Base-by-base conservation (phyloP, 169 alveolate species). In the Plasmodium gallinaceum region DNA sequence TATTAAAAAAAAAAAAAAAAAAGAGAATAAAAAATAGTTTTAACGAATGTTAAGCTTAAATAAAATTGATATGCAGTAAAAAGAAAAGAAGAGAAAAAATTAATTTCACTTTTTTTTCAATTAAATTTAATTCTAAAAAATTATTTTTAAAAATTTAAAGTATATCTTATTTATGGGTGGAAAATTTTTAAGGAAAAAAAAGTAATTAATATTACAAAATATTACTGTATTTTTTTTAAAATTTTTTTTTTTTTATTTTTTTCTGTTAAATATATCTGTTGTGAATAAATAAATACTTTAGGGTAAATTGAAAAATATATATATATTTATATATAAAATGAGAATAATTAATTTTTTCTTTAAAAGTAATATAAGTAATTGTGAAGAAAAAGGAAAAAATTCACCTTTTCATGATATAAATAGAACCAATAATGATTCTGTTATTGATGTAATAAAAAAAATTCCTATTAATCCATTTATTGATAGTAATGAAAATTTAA, bases 391-490 rank as follows among this genome's bases (percentile, higher is more conserved):
- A n/a, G 76, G 10, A 57, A 32, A 60, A 24, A 72, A 12, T 8
- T 8, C 37, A 37, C 51, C 78, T 18, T 60, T 32, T 18, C 71
- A 74, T 39, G 88, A 75, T 46, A 5, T 52, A 14, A 64, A 58
- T 65, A 24, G 58, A 46, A 66, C 16, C 45, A 71, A 73, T 48
- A 65, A 65, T 43, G 88, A 75, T 18, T 51, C 90, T 7, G 24
- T 80, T 42, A 16, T 80, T 48, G 90, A 80, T 48, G 51, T 80
- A 12, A 37, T 80, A 51, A 80, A 68, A 58, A 80, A 80, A 42
- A 80, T 80, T 22, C 90, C 90, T 18, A 80, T 80, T 37, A 80
- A 80, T 22, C 90, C 90, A 20, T 80, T 80, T 60, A 80, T 80
- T 61, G 90, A 80, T 57, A 80, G 83, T 60, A 80, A 80, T 80